Base-by-base conservation (phyloP, 768 basidiomycete species). In the Calocybe indica region DNA sequence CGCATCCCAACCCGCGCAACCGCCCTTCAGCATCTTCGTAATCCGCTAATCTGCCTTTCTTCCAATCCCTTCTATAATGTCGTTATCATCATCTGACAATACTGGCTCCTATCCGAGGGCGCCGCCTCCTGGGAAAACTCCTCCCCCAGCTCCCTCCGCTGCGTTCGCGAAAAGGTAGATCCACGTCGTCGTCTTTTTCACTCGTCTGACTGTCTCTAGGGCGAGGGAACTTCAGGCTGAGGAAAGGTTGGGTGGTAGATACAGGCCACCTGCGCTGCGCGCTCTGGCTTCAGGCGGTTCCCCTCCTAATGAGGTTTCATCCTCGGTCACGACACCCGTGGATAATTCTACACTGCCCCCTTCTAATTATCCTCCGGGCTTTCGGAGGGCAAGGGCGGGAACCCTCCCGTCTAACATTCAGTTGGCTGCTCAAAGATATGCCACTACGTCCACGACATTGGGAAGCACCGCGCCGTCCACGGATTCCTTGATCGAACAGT, bases 341-440 rank as follows among this genome's bases (percentile, higher is more conserved):
- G 84, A 87, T 67, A 69, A 69, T 58, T 65, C 75, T 54, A 63
- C 73, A 51, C 59, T 84, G 61, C 80, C 88, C 57, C 75, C 84
- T 54, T 82, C 83, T 63, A 87, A 82, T 69, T 88, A 81, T 64
- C 87, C 89, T 51, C 75, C 87, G 47, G 88, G 90, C 52, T 95
- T 92, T 65, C 82, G 91, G 71, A 83, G 93, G 75, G 91, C 92
- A 61, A 84, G 93, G 83, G 95, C 94, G 56, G 95, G 93, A 49
- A 97, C 94, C 75, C 80, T 97, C 61, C 94, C 94, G 69, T 95
- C 93, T 56, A 94, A 94, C 64, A 85, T 95, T 45, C 85, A 88
- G 61, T 83, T 92, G 57, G 88, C 86, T 49, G 84, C 90, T 45
- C 87, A 90, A 65, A 80, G 84, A 49, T 91, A 82, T 66, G 84